Percentiles rank a stretch among this genome's conserved stretches.
Evolutionary conservation across 306 rosid genomes (phyloP).

Genomic region (Trifolium fragiferum): DNA sequence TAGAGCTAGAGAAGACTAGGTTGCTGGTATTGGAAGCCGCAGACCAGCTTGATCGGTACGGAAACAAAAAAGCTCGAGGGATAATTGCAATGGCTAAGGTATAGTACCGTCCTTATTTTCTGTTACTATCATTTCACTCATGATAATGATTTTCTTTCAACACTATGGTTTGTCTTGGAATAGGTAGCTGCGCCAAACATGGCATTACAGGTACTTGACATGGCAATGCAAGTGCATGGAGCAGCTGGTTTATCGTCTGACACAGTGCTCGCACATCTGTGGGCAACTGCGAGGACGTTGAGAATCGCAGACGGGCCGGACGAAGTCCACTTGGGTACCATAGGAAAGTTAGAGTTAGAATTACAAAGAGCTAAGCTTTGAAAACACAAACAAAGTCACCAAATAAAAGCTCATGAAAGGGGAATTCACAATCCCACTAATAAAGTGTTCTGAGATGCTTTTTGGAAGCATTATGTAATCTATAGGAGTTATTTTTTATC

Average conservation of each 20-base stretch:
- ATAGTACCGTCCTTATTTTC: constrained; percentile 27
- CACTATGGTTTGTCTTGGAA: constrained; percentile 31
- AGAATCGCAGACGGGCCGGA: constrained; percentile 99
- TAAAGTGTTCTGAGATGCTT: constrained; percentile 15
- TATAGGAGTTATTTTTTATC: background rate
- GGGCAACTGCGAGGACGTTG: constrained; percentile 88
- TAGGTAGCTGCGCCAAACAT: constrained; percentile 95
- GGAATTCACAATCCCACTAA: background rate
- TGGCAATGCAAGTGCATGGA: constrained; percentile 98
- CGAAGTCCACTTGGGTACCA: constrained; percentile 95
- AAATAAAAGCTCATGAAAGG: constrained; percentile 13
- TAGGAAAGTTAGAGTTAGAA: constrained; percentile 91
- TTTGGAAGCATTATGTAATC: constrained; percentile 30
- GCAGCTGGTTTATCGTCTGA: constrained; percentile 88
- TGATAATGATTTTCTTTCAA: constrained; percentile 24
- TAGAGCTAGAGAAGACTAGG: constrained; percentile 81
- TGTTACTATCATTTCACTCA: constrained; percentile 32
- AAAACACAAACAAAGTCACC: constrained; percentile 32
- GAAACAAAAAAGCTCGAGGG: constrained; percentile 88
- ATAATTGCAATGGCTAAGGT: constrained; percentile 97
- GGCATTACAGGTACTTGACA: constrained; percentile 88
- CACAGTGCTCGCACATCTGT: constrained; percentile 87
- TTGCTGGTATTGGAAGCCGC: constrained; percentile 95
- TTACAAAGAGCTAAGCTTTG: constrained; percentile 75
- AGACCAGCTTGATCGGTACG: constrained; percentile 86